Evolutionary conservation across 2,329 filamentous ascomycete species (phyloP).

Genomic region (Fonsecaea monophora): DNA sequence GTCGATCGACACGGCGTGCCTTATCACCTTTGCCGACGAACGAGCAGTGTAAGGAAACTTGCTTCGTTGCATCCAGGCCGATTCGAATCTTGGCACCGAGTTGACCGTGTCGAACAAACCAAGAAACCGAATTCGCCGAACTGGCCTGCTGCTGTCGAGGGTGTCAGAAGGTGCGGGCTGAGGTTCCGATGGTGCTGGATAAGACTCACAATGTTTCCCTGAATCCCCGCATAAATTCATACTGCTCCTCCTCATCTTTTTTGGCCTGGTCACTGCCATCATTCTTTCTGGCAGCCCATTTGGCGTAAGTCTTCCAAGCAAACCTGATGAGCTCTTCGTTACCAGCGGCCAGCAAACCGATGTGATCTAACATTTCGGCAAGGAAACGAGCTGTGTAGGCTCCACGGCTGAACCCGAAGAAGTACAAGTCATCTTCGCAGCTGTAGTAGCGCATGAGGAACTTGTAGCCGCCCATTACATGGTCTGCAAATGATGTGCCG

Average conservation of each 20-base stretch:
- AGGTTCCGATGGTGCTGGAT: too few species aligned
- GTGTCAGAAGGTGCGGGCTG: background rate
- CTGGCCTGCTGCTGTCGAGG: constrained; percentile 61
- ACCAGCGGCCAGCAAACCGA: constrained; percentile 78
- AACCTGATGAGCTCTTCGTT: constrained; percentile 87
- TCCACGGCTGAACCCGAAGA: constrained; percentile 77
- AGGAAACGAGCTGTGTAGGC: constrained; percentile 76
- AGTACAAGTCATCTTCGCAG: constrained; percentile 66
- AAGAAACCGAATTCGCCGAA: constrained; percentile 75
- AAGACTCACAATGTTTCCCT: constrained; percentile 74
- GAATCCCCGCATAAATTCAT: constrained; percentile 78
- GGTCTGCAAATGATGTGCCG: constrained; percentile 79
- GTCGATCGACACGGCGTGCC: constrained; percentile 65
- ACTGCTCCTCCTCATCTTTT: constrained; percentile 66
- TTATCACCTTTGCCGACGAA: constrained; percentile 61
- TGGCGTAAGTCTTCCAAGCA: constrained; percentile 80
- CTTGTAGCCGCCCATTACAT: constrained; percentile 82
- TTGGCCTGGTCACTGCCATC: constrained; percentile 50
- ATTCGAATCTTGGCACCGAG: constrained; percentile 78
- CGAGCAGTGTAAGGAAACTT: constrained; percentile 70
- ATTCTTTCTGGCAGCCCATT: constrained; percentile 64
- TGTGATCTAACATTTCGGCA: constrained; percentile 83
- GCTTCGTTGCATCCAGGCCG: constrained; percentile 72
- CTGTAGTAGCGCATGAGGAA: constrained; percentile 78
- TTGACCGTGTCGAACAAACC: constrained; percentile 85